Evolutionary conservation across 495 filamentous ascomycete species (phyloP), one percentile per base, ranked within the genome.

Genomic region (Saxispiralis lemnorum): DNA sequence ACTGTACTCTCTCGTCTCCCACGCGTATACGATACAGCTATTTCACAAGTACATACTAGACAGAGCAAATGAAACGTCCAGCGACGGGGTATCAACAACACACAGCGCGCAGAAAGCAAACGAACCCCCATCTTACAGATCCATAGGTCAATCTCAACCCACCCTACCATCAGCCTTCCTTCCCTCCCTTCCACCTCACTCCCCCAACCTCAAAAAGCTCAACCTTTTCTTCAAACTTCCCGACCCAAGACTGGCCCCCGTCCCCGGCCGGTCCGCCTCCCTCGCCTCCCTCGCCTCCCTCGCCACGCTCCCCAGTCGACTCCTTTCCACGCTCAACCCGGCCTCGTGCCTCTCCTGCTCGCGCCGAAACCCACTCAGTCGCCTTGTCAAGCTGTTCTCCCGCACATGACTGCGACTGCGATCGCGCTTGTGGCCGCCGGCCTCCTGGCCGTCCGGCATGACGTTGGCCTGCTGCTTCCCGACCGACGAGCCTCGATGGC

Each of bases 131-230:
- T 40, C n/a, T 31, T 48, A 43, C 14, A 38, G 21, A 33, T n/a
- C n/a, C n/a, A n/a, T n/a, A n/a, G n/a, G n/a, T n/a, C n/a, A n/a
- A n/a, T n/a, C n/a, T n/a, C n/a, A n/a, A n/a, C n/a, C 24, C 24
- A 28, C 9, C 24, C 9, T 28, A 28, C 24, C 24, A 28, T 5
- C 24, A 28, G 24, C 41, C 17, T 7, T 33, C 39, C 0, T 47
- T 38, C 35, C 46, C 50, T 13, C 56, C 55, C 14, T 49, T 56
- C 70, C 75, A 53, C 73, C 77, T 20, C 57, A 62, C 64, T 81
- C 80, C 60, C 32, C 75, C 74, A 46, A 83, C 56, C 44, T 73
- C 49, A 88, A 49, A 38, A 77, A 54, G 51, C 79, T 84, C 39
- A 86, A 60, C 52, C 82, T 58, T 60, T 79, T 84, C 61, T 72